phyloP scores from a whole-genome alignment of 768 basidiomycete species.

The Lactarius deliciosus region DNA sequence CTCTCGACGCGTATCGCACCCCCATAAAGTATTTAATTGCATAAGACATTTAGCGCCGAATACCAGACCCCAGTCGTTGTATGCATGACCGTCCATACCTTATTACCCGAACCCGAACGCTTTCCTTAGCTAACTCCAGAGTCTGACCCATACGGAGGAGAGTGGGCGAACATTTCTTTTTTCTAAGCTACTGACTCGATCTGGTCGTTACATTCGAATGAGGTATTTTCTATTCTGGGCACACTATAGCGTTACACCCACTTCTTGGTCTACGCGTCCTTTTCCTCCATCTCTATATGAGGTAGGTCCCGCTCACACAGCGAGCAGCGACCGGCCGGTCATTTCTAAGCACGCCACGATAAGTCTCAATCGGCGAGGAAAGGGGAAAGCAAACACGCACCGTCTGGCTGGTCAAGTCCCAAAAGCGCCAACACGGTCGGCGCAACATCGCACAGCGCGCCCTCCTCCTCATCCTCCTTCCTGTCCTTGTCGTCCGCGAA shows the following conservation, averaged over 20 bases:
- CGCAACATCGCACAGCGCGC: constrained; percentile 87
- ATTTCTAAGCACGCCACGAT: constrained; percentile 38
- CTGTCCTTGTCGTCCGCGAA: constrained; percentile 53
- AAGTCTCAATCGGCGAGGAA: background rate
- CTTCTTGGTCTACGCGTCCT: background rate
- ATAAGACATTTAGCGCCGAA: background rate
- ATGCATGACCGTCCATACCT: background rate
- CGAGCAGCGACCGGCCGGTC: constrained; percentile 58
- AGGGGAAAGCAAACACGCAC: constrained; percentile 38
- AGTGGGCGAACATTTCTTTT: background rate
- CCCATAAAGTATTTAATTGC: background rate
- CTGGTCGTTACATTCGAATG: background rate
- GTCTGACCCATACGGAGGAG: background rate
- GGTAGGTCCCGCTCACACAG: background rate
- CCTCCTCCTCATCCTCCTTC: constrained; percentile 57
- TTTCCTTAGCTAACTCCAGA: background rate
- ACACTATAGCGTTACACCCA: background rate
- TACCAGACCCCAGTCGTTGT: constrained; percentile 1
- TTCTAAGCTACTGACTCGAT: background rate
- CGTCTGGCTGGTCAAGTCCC: constrained; percentile 69
- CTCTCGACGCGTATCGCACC: background rate
- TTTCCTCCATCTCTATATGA: background rate
- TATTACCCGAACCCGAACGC: background rate
- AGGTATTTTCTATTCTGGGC: background rate
- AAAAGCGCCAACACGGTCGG: constrained; percentile 83